These are phyloP conservation scores for Aureobasidium sp. DNA, from an alignment of 2,329 filamentous ascomycete species.

Conservation along the genomic window DNA sequence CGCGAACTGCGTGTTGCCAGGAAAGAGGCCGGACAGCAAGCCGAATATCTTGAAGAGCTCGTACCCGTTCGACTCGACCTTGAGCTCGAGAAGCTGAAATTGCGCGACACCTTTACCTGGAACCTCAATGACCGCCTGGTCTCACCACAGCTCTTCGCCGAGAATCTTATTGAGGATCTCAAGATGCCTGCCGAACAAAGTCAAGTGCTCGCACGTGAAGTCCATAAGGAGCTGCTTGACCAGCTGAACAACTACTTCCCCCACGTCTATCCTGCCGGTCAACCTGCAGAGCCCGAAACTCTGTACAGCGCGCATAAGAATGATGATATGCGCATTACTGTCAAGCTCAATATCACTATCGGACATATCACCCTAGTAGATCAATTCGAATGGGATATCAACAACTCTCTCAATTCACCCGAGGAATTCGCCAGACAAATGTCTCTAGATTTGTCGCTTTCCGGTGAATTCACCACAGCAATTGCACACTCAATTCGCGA, in stretches of 20 bases:
- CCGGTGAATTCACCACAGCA: constrained; percentile 92
- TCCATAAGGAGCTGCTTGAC: constrained; percentile 79
- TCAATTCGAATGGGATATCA: constrained; percentile 99
- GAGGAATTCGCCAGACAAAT: constrained; percentile 90
- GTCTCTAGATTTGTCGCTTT: constrained; percentile 80
- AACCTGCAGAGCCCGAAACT: constrained; percentile 78
- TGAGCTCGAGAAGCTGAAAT: constrained; percentile 88
- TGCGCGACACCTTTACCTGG: constrained; percentile 98
- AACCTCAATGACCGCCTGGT: constrained; percentile 89
- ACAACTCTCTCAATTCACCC: constrained; percentile 85
- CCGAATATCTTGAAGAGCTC: constrained; percentile 82
- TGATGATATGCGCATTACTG: constrained; percentile 92
- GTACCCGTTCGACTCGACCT: constrained; percentile 88
- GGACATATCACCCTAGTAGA: constrained; percentile 89
- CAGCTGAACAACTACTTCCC: constrained; percentile 92
- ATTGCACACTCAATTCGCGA: constrained; percentile 98
- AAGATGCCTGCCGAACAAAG: constrained; percentile 60
- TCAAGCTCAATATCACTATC: constrained; percentile 97
- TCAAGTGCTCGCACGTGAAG: constrained; percentile 61
- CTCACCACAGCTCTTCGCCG: constrained; percentile 70
- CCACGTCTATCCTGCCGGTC: constrained; percentile 81
- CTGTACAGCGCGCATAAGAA: constrained; percentile 96
- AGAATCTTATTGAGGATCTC: constrained; percentile 81
- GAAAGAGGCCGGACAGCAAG: constrained; percentile 75
- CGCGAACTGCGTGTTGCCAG: constrained; percentile 63